These are phyloP conservation scores for Penicillium olsonii DNA, from an alignment of 2,329 filamentous ascomycete species.

Conservation along the genomic window DNA sequence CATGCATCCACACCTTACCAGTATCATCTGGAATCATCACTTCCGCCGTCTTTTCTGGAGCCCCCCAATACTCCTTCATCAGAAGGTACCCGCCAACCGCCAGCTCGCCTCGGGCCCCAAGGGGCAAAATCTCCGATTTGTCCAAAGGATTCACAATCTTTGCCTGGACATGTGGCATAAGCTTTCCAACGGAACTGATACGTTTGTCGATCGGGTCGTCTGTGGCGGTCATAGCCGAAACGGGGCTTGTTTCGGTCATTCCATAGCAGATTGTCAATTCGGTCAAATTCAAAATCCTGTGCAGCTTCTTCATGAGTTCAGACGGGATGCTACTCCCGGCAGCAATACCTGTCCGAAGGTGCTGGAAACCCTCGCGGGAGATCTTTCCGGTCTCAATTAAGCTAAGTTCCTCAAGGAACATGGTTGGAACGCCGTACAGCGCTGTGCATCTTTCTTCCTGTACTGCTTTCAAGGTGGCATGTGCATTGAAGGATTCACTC, in stretches of 20 bases:
- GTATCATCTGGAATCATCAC: constrained; percentile 62
- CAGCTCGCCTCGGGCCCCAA: constrained; percentile 74
- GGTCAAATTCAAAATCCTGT: constrained; percentile 70
- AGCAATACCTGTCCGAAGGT: constrained; percentile 85
- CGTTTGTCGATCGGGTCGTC: constrained; percentile 72
- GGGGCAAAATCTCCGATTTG: constrained; percentile 58
- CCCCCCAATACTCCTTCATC: constrained; percentile 90
- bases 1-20: constrained; percentile 75
- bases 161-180: constrained; percentile 77
- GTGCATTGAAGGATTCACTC: constrained; percentile 80
- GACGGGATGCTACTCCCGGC: constrained; percentile 84
- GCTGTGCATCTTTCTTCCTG: constrained; percentile 65
- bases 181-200: constrained; percentile 73
- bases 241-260: constrained; percentile 84
- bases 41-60: constrained; percentile 67
- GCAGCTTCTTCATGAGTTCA: constrained; percentile 67
- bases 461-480: constrained; percentile 66
- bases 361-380: constrained; percentile 57
- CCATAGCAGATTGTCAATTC: constrained; percentile 94
- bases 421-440: constrained; percentile 89
- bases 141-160: constrained; percentile 76
- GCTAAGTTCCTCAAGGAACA: constrained; percentile 89
- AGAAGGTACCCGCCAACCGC: constrained; percentile 81
- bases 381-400: constrained; percentile 61
- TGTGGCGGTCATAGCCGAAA: constrained; percentile 76